Percentiles rank a stretch among this genome's conserved stretches.
These are phyloP conservation scores for Rhizopus arrhizus DNA, from an alignment of 371 early-diverging fungal species.

Conservation along the genomic window DNA sequence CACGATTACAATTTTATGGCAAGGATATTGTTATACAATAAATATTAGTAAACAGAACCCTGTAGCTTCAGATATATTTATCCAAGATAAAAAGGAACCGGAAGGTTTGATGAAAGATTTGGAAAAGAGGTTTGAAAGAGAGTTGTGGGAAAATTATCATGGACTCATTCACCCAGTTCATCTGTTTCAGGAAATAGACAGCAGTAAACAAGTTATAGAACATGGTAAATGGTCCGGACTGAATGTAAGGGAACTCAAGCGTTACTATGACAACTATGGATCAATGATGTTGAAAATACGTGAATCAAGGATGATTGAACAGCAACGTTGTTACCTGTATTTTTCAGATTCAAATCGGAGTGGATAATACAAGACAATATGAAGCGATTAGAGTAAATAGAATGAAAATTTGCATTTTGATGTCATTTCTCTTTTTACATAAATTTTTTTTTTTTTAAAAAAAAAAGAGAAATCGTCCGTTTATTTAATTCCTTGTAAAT, in stretches of 20 bases:
- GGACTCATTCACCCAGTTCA: conserved; percentile 45
- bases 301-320: conserved; percentile 39
- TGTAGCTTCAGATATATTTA: conserved; percentile 14
- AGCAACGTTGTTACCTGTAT: conserved; percentile 35
- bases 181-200: conserved; percentile 19
- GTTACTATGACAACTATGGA: conserved; percentile 48
- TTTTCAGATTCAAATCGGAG: conserved; percentile 23
- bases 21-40: conserved; percentile 42
- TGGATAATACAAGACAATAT: conserved; percentile 27
- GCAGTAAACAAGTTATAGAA: conserved; percentile 7
- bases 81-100: not conserved
- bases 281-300: conserved; percentile 47
- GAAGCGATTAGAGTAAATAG: no score
- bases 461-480: no score
- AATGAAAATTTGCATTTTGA: no score
- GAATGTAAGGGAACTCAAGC: conserved; percentile 35
- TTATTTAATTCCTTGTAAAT: no score
- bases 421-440: no score
- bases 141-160: conserved; percentile 37
- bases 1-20: conserved; percentile 34
- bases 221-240: conserved; percentile 30
- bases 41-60: conserved; percentile 5
- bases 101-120: conserved; percentile 1
- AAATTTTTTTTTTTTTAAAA: no score
- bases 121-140: conserved; percentile 30